A percentile compares a stretch with the other conserved stretches of the same genome.
Conservation (phyloP, 305 asterid genomes). For the Fraxinus xanthoxyloides region DNA sequence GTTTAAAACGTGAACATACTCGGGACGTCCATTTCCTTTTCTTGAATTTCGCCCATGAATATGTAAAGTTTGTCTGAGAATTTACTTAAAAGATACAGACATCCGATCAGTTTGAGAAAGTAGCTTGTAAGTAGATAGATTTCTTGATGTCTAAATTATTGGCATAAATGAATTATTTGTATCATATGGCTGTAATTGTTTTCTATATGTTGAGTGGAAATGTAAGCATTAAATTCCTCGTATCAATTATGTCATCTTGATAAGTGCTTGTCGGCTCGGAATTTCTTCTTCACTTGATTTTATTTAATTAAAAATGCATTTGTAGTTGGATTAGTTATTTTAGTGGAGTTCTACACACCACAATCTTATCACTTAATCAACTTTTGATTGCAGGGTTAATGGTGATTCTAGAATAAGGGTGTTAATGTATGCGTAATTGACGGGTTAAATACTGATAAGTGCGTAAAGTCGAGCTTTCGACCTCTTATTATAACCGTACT, state of each 20-base stretch:
- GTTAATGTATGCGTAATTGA: neutral
- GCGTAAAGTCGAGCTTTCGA: neutral
- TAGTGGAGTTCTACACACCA: neutral
- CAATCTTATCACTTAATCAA: neutral
- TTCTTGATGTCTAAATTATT: neutral
- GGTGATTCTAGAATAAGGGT: neutral
- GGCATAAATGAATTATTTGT: neutral
- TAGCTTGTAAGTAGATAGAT: neutral
- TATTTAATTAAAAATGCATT: neutral
- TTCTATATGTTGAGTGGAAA: neutral
- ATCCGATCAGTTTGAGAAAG: neutral
- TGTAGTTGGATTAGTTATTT: neutral
- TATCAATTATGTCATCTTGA: neutral
- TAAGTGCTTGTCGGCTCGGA: neutral
- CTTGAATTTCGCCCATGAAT: conserved; percentile 14
- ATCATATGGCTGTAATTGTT: neutral
- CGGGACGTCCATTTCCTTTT: neutral
- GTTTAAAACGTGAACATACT: neutral
- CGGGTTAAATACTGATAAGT: neutral
- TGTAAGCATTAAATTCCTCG: no score
- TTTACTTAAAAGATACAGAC: neutral
- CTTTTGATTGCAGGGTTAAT: neutral
- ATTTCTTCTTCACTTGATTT: neutral
- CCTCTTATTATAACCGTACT: neutral
- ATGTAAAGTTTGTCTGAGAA: neutral